Evolutionary conservation across 2,329 filamentous ascomycete genomes (phyloP), one percentile per base, ranked within the genome.

Genomic region (Aschersonia sp.): DNA sequence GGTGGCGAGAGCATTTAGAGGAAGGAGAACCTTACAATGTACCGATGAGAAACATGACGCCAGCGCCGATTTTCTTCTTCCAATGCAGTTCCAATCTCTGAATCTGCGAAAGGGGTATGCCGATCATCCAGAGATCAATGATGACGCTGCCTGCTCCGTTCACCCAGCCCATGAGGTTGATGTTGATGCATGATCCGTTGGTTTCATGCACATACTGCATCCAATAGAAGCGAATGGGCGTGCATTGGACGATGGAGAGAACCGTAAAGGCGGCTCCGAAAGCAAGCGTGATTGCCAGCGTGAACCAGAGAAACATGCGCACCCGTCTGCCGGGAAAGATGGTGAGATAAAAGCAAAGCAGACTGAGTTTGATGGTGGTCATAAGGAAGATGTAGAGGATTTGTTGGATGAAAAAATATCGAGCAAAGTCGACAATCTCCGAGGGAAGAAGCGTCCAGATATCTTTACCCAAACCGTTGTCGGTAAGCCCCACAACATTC

Each of bases 391-490:
- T 7, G n/a, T 50, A 49, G 11, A 50, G 39, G n/a, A 49, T 45
- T 22, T 50, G 44, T 35, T 48, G 46, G 22, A 47, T 44, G 30
- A 45, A 50, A 12, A 50, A 48, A 37, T 41, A 50, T 14, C 35
- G 32, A 9, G 44, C 46, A 35, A 50, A 50, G 12, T 44, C 41
- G 41, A 45, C 49, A 11, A 48, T 30, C 2, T 35, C 12, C 11
- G 44, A 30, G 12, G 52, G 47, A 12, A 32, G 46, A 0, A 64
- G 49, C 3, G 61, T 63, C 62, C 62, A 65, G 14, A 63, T 55
- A 32, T 65, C 62, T 8, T 53, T 54, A 2, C 62, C 62, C 22
- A 64, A 48, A 6, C 62, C 62, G 37, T 59, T 54, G 2, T 53
- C 50, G 1, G 53, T 49, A 0, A 60, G 53, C 4, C 55, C 54